Conservation (phyloP, 139 green algal species). For the Chlamydomonas asymmetrica region DNA sequence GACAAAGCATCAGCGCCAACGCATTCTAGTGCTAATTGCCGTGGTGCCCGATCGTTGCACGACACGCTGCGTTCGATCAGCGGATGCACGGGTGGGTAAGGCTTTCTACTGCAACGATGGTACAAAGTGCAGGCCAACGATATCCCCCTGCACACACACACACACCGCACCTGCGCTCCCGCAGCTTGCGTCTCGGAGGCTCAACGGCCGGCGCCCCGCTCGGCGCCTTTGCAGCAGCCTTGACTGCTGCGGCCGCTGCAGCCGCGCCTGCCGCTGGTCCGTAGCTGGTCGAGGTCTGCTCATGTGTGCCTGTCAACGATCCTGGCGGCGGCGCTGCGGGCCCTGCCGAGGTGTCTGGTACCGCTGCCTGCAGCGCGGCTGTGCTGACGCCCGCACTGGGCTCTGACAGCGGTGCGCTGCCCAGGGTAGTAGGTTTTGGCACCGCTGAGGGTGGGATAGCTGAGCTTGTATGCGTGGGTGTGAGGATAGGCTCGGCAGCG, state of each 20-base stretch:
- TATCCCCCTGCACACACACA: neutral
- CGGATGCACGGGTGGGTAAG: neutral
- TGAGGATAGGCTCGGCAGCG: too few species aligned
- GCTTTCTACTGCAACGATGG: neutral
- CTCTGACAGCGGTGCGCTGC: constrained; percentile 7
- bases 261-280: neutral
- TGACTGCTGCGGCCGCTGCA: neutral
- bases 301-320: neutral
- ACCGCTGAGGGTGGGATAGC: too few species aligned
- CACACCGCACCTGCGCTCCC: constrained; percentile 36
- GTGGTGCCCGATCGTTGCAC: too few species aligned
- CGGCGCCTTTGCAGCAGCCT: neutral
- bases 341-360: neutral
- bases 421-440: neutral
- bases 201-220: neutral
- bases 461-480: too few species aligned
- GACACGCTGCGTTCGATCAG: too few species aligned
- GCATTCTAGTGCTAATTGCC: neutral
- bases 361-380: too few species aligned
- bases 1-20: neutral
- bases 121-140: neutral
- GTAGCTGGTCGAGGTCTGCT: neutral
- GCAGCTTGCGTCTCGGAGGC: constrained; percentile 24
- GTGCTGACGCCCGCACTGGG: constrained; percentile 13
- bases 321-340: neutral